These are phyloP conservation scores for Penicillium herquei DNA, from an alignment of 495 filamentous ascomycete genomes.

Conservation along the genomic window DNA sequence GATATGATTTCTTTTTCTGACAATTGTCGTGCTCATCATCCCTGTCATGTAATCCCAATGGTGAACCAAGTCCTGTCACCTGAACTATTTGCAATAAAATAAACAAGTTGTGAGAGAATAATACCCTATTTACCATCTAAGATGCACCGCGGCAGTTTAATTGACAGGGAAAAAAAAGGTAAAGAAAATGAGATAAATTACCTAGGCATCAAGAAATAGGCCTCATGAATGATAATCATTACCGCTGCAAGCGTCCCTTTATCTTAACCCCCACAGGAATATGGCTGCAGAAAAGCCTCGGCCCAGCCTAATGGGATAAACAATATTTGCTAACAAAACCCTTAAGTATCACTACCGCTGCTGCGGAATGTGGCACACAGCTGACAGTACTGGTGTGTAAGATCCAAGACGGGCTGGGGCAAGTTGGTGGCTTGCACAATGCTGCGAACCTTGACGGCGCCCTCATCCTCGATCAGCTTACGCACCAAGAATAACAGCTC, in stretches of 20 bases:
- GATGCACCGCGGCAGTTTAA: slow-evolving; percentile 9
- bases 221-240: slow-evolving; percentile 27
- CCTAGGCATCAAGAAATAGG: slow-evolving; percentile 3
- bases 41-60: too few species aligned
- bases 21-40: too few species aligned
- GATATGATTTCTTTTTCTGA: too few species aligned
- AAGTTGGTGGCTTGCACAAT: slow-evolving; percentile 95
- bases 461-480: slow-evolving; percentile 94
- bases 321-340: background rate
- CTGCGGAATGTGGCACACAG: slow-evolving; percentile 92
- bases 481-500: slow-evolving; percentile 81
- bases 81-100: too few species aligned
- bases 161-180: slow-evolving; percentile 4
- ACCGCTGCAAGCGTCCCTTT: slow-evolving; percentile 14
- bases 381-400: slow-evolving; percentile 95
- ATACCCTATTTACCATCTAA: slow-evolving; percentile 6
- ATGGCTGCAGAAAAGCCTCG: slow-evolving; percentile 4
- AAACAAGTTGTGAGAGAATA: too few species aligned
- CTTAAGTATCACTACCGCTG: slow-evolving; percentile 84
- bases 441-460: slow-evolving; percentile 93
- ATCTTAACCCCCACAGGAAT: slow-evolving; percentile 6
- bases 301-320: background rate
- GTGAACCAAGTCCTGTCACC: too few species aligned
- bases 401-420: slow-evolving; percentile 86
- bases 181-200: background rate